Base-by-base conservation (phyloP, 306 rosid species). In the Vigna nakashimae region DNA sequence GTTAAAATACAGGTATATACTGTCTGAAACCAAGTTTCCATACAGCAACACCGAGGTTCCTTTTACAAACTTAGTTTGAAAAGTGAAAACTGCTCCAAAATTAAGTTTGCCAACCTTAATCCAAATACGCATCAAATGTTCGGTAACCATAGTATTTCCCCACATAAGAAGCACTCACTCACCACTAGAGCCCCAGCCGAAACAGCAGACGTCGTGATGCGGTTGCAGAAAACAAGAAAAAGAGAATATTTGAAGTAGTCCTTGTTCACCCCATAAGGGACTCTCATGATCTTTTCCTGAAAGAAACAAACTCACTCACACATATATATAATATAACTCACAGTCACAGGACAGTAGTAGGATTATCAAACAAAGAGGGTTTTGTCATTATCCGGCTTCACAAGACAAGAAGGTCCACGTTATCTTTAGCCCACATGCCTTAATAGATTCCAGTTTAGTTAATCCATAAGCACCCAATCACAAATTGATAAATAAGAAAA, bases 241-340 rank as follows among this genome's bases (percentile, higher is more conserved):
- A 72, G 65, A 72, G 76, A 72, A 55, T 72, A 72, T 72, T 55
- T 72, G 76, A 72, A 72, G 38, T 72, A 72, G 2, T 72, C 76
- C 76, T 72, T 72, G 65, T 72, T 52, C 65, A 55, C 76, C 40
- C 76, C 76, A 55, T 72, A 72, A 6, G 76, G 76, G 15, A 72
- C 65, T 72, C 76, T 72, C 65, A 72, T 72, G 76, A 72, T 72
- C 65, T 72, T 72, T 55, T 72, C 76, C 65, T 72, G 65, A 72
- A 72, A 53, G 12, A 53, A 53, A 72, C 50, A 17, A 71, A 52
- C 18, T 18, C 24, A 32, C n/a, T 8, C 48, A 16, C 65, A 58
- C 9, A 24, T 2, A 2, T n/a, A 6, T n/a, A 17, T 53, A 17
- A 57, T 3, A 67, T 6, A 43, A 67, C 55, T 45, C 11, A n/a